Conservation (phyloP, 352 stramenopile species). For the Phytophthora sojae region DNA sequence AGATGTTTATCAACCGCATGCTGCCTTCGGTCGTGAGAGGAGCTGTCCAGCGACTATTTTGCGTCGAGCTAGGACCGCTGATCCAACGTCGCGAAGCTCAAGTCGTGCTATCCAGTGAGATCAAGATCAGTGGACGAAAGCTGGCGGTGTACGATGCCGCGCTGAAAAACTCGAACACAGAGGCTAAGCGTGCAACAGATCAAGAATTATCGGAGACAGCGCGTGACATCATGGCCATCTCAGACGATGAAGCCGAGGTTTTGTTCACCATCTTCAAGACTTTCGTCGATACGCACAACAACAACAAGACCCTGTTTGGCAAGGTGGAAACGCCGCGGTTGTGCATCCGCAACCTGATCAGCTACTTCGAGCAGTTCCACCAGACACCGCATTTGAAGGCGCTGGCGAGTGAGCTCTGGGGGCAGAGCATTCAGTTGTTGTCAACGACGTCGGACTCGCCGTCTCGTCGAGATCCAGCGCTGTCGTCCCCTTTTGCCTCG, state of each 20-base stretch:
- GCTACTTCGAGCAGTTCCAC: slow-evolving; percentile 74
- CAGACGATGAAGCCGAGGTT: slow-evolving; percentile 54
- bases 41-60: slow-evolving; percentile 67
- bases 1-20: slow-evolving; percentile 82
- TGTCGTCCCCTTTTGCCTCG: slow-evolving; percentile 30
- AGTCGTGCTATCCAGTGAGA: slow-evolving; percentile 61
- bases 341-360: slow-evolving; percentile 70
- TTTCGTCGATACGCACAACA: slow-evolving; percentile 53
- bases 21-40: slow-evolving; percentile 67
- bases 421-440: slow-evolving; percentile 58
- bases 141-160: slow-evolving; percentile 66
- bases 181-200: slow-evolving; percentile 29
- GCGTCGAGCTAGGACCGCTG: slow-evolving; percentile 66
- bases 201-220: slow-evolving; percentile 49
- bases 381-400: slow-evolving; percentile 50
- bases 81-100: slow-evolving; percentile 66
- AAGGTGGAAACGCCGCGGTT: slow-evolving; percentile 49
- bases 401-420: slow-evolving; percentile 63
- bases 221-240: slow-evolving; percentile 57
- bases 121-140: slow-evolving; percentile 67
- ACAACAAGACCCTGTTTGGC: slow-evolving; percentile 63
- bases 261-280: slow-evolving; percentile 62
- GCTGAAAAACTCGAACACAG: slow-evolving; percentile 36
- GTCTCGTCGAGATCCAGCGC: slow-evolving; percentile 11
- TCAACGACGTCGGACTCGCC: slow-evolving; percentile 36